Conservation (phyloP, 177 flowering plant species). For the Telopea speciosissima region DNA sequence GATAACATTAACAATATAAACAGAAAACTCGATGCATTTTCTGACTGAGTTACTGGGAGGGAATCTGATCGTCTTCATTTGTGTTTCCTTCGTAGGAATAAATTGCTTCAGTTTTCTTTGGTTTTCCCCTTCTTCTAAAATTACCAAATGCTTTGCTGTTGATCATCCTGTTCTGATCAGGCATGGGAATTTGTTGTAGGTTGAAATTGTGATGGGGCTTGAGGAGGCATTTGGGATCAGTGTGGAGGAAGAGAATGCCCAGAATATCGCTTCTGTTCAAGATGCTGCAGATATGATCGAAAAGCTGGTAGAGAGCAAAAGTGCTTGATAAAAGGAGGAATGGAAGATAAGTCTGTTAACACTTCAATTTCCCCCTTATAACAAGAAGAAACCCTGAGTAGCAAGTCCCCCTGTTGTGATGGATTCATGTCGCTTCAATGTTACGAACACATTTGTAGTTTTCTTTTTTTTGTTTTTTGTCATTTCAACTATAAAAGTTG, state of each 20-base stretch:
- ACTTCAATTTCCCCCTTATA: background rate
- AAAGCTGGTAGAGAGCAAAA: conserved; percentile 42
- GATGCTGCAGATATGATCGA: conserved; percentile 83
- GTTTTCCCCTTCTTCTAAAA: background rate
- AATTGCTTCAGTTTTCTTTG: background rate
- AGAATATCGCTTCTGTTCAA: conserved; percentile 62
- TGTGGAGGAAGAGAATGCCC: conserved; percentile 81
- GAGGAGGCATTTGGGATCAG: conserved; percentile 75
- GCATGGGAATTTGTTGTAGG: conserved; percentile 25
- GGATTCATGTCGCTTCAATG: background rate
- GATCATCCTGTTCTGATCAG: background rate
- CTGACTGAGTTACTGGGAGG: too few species aligned
- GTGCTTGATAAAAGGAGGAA: conserved; percentile 11
- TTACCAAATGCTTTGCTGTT: background rate
- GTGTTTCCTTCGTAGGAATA: too few species aligned
- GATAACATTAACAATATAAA: too few species aligned
- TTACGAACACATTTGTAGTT: too few species aligned
- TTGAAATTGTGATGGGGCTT: conserved; percentile 85
- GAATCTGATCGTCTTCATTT: background rate
- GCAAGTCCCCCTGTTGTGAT: background rate
- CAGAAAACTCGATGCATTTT: too few species aligned
- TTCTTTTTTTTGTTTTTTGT: too few species aligned
- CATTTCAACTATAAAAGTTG: background rate
- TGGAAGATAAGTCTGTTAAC: background rate
- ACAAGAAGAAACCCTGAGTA: background rate